Conservation (phyloP, 306 rosid genomes). For the Cucurbita moschata region DNA sequence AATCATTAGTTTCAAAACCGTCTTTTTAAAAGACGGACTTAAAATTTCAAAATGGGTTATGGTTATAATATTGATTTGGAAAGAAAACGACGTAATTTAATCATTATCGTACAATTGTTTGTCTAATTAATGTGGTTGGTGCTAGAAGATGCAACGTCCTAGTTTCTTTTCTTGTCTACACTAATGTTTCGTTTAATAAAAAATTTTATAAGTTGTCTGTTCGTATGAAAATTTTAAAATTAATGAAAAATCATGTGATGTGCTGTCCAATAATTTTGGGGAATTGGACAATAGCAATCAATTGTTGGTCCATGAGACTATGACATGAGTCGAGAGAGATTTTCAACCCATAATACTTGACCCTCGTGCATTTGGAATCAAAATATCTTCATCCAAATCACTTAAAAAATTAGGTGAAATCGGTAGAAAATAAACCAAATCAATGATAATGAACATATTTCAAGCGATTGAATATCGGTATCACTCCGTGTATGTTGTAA, state of each 20-base stretch:
- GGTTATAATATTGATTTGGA: neutral
- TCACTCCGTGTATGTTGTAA: too few relatives aligned
- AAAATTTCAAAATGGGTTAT: too few relatives aligned
- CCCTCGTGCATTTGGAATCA: neutral
- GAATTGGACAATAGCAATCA: neutral
- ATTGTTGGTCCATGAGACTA: neutral
- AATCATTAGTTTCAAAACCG: too few relatives aligned
- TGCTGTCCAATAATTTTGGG: neutral
- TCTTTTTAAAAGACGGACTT: too few relatives aligned
- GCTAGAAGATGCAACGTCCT: neutral
- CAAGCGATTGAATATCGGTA: too few relatives aligned
- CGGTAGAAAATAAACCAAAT: neutral
- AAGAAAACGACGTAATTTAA: neutral
- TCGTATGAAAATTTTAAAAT: neutral
- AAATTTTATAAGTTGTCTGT: neutral
- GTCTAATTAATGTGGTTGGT: slow-evolving; percentile 1
- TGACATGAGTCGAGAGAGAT: neutral
- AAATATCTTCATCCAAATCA: neutral
- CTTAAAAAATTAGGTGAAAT: neutral
- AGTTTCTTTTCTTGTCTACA: neutral
- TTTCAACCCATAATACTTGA: neutral
- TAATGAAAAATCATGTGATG: neutral
- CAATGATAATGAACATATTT: too few relatives aligned
- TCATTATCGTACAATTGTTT: neutral
- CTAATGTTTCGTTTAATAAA: neutral